A percentile compares a stretch with the other conserved stretches of the same genome.
These are phyloP conservation scores for Lophium mytilinum DNA, from an alignment of 495 filamentous ascomycete species.

Conservation along the genomic window DNA sequence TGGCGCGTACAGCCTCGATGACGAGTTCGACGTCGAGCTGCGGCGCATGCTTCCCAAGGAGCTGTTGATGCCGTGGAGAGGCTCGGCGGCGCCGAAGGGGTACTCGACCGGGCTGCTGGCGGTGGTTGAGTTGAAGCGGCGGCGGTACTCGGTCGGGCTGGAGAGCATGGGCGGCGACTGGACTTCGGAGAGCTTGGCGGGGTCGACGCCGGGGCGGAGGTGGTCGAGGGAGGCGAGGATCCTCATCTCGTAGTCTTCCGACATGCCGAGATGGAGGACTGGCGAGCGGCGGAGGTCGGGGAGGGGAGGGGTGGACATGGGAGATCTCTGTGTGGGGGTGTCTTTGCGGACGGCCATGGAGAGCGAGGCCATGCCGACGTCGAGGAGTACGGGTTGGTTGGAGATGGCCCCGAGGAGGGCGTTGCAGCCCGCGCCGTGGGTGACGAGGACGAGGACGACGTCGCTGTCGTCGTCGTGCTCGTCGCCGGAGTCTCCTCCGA, in stretches of 20 bases:
- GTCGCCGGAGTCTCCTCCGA: constrained; percentile 11
- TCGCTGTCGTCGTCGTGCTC: constrained; percentile 51
- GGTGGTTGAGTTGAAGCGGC: constrained; percentile 6
- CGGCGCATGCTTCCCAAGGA: constrained; percentile 31
- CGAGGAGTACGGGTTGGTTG: constrained; percentile 77
- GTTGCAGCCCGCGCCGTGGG: constrained; percentile 97
- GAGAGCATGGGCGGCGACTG: constrained; percentile 11
- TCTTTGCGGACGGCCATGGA: constrained; percentile 78
- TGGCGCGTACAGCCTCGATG: constrained; percentile 23
- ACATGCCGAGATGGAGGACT: constrained; percentile 35
- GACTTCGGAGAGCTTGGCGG: constrained; percentile 16
- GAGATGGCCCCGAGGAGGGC: constrained; percentile 87
- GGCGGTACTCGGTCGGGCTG: constrained; percentile 6
- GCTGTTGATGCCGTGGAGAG: constrained; percentile 17
- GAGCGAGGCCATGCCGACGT: constrained; percentile 81
- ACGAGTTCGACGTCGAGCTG: constrained; percentile 14
- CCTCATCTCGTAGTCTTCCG: constrained; percentile 67
- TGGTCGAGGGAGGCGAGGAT: constrained; percentile 75
- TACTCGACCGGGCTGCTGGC: constrained; percentile 15
- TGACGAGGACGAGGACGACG: constrained; percentile 80
- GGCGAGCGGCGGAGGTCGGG: constrained; percentile 10
- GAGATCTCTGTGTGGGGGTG: constrained; percentile 14
- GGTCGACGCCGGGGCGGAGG: constrained; percentile 48
- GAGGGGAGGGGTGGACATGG: background rate
- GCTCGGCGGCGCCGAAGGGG: constrained; percentile 5